Base-by-base conservation (phyloP, 2,329 filamentous ascomycete species). In the Bertia moriformis region DNA sequence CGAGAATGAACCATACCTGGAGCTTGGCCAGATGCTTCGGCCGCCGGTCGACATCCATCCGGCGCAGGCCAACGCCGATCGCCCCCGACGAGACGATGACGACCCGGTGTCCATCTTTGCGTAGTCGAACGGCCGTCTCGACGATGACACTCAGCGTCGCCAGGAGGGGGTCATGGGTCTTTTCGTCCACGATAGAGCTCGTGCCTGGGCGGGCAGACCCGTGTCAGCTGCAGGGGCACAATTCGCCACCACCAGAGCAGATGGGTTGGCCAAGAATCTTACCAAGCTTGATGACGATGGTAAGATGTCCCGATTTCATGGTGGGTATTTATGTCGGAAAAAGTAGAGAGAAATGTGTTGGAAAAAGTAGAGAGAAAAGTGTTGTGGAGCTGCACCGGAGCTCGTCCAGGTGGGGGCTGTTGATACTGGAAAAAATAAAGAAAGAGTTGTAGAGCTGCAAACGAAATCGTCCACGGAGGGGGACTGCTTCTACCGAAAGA, bases 101-200 rank as follows among this genome's bases (percentile, higher is more conserved):
- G 39, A 98, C 91, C 50, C 80, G 78, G 58, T 98, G 88, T 38
- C 91, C 91, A 76, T 93, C 83, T 59, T 88, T 82, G 47, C 79
- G 78, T 33, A 98, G 69, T 53, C 78, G 83, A 40, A 89, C 82
- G 13, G 86, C 87, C 15, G 91, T 96, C 62, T 96, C 87, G 46
- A 96, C 91, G 47, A 98, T 95, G 43, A 89, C 67, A 43, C 83
- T 88, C 41, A 98, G 67, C 48, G 87, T 93, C 3, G 88, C 91
- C 29, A 98, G 71, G 24, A 95, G 73, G 3, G 91, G 91, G 54
- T 95, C 85, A 61, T 94, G 91, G 17, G 85, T 93, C 55, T 79
- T 83, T 58, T 98, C 91, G 61, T 96, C 86, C 46, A 98, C 88
- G 49, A 98, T 96, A n/a, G 91, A 96, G 59, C 87, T 95, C 37